phyloP scores from a whole-genome alignment of 139 green algal genomes.

The Zygnema cylindricum region DNA sequence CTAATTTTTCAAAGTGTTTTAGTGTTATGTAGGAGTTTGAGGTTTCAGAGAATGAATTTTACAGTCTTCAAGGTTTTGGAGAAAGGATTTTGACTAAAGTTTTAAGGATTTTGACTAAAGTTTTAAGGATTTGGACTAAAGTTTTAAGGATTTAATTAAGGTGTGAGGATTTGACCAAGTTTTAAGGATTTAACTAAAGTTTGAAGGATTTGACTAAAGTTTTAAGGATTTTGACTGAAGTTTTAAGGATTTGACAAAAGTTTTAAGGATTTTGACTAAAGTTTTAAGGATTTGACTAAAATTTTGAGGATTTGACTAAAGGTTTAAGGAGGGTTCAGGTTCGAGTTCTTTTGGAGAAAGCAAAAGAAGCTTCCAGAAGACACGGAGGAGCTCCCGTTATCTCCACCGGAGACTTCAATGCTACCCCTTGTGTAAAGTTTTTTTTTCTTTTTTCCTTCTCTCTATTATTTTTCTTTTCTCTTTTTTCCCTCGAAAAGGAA shows the following conservation, averaged over 20 bases:
- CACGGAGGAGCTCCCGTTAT: not conserved
- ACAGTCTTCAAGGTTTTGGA: no score
- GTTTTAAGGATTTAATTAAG: no score
- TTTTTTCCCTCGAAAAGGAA: not conserved
- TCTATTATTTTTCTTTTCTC: not conserved
- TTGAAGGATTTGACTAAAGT: not conserved
- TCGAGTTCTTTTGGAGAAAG: conserved; percentile 7
- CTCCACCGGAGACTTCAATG: conserved; percentile 8
- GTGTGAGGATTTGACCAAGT: not conserved
- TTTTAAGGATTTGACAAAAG: not conserved
- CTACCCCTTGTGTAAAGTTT: not conserved
- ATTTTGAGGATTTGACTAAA: not conserved
- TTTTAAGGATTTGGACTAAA: no score
- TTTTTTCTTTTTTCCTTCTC: not conserved
- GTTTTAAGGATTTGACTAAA: not conserved
- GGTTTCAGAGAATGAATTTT: no score
- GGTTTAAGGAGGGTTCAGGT: not conserved
- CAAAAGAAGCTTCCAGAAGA: not conserved
- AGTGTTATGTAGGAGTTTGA: no score
- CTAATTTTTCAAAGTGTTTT: no score
- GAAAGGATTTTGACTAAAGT: no score
- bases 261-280: not conserved
- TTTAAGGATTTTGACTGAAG: not conserved
- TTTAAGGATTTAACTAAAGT: not conserved
- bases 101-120: no score